Evolutionary conservation across 2,329 filamentous ascomycete species (phyloP), one percentile per base, ranked within the genome.

Genomic region (Sporothrix humicola): DNA sequence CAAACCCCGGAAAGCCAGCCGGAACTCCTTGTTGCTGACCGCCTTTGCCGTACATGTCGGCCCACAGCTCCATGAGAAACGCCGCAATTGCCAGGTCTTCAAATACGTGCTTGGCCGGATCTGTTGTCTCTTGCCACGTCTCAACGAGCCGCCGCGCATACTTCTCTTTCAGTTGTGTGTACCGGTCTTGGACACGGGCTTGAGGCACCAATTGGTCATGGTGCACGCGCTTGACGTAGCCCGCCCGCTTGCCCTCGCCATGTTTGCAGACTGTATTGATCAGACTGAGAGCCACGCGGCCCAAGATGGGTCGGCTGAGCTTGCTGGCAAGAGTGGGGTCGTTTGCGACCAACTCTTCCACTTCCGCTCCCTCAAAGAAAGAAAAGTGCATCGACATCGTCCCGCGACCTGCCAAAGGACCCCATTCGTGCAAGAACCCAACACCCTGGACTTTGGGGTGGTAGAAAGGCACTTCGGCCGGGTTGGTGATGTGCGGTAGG

Each of bases 1-100:
- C 93, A 78, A 98, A 99, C 0, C 95, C 95, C 0, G 94, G 93
- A 66, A 2, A 1, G 73, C 7, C 31, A 37, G 31, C 31, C 31
- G 7, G 72, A 0, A 68, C 73, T 58, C 79, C 13, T 20, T 10
- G 31, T 37, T 37, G 31, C 7, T 37, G 31, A 37, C 37, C 15
- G 1, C 3, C 52, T 20, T 42, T 15, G 52, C 78, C 79, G 80
- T 98, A 98, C 90, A 97, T 95, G 73, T 92, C 89, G 13, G 84
- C 83, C 96, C 96, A 99, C 1, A 98, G 84, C 83, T 98, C 95
- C 37, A 98, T 93, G 70, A 98, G 84, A 78, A 98, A 99, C 0
- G 95, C 93, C 0, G 95, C 93, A 75, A 99, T 98, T 3, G 90
- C 88, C 23, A 99, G 83, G 79, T 98, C 95, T 80, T 99, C 96